Percentiles rank a stretch among this genome's conserved stretches.
These are phyloP conservation scores for Solanum medicagineum DNA, from an alignment of 257 asterid species.

Conservation along the genomic window DNA sequence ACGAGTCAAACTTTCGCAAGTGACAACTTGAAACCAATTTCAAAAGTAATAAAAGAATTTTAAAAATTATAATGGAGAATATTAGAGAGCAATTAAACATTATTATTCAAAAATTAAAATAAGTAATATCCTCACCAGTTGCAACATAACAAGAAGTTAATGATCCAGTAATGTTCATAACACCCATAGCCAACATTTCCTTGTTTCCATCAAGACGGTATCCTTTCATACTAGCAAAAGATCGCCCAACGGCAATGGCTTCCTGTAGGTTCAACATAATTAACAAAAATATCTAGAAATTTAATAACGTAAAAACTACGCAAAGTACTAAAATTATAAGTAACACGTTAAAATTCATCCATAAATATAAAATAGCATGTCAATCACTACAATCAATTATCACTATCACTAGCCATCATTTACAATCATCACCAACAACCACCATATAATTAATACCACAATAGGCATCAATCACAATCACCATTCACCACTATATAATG, in stretches of 20 bases:
- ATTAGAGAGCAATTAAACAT: background rate
- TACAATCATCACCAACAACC: background rate
- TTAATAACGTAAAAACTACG: too few species aligned
- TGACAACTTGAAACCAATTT: background rate
- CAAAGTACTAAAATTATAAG: background rate
- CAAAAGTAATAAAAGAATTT: background rate
- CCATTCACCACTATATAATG: background rate
- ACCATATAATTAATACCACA: background rate
- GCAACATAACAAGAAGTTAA: conserved; percentile 34
- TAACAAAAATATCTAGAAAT: background rate
- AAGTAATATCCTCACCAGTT: conserved; percentile 14
- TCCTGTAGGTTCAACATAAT: conserved; percentile 10
- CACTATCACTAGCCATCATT: too few species aligned
- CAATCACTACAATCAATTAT: background rate
- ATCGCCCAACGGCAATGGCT: conserved; percentile 38
- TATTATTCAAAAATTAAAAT: background rate
- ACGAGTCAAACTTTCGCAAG: too few species aligned
- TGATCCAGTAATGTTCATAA: conserved; percentile 33
- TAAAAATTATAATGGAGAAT: background rate
- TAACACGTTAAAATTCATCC: background rate
- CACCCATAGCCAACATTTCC: conserved; percentile 36
- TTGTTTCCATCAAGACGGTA: conserved; percentile 37
- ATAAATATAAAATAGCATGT: too few species aligned
- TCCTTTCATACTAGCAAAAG: conserved; percentile 25
- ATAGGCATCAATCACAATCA: background rate